Evolutionary conservation across 139 green algal species (phyloP), one percentile per base, ranked within the genome.

Genomic region (Asterochloris erici): DNA sequence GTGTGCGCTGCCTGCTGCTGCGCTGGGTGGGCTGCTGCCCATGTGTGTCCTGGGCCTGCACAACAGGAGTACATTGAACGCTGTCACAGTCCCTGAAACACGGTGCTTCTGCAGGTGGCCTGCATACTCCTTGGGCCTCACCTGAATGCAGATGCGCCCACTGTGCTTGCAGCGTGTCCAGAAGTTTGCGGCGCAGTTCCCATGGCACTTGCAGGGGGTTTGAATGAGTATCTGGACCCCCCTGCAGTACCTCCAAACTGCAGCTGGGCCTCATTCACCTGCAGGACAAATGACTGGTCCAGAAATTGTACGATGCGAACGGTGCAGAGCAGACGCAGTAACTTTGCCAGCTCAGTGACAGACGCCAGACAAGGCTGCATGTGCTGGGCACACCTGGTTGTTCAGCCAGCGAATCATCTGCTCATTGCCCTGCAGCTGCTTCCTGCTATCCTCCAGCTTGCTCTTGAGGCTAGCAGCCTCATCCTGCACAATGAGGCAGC

Each of bases 371-470:
- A 27, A 47, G 21, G 19, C 11, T 79, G 29, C 28, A n/a, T 66
- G 75, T 68, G 24, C 38, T 38, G 21, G 74, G 21, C 19, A 24
- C 47, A 97, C 91, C 90, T 97, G 95, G 63, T 91, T 90, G 87
- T 98, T 98, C 13, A 98, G 91, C 96, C 96, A 98, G 0, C 92
- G 84, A 38, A 98, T 98, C 94, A 98, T 97, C 84, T 98, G 90
- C 85, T 98, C 92, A 81, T 97, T 97, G 86, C 88, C 90, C 82
- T 94, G 81, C 84, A 96, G 87, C 88, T 96, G 90, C 84, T 79
- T 60, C 79, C 91, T 89, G 81, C 87, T 90, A n/a, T 98, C 95
- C 77, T 95, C 90, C 74, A 98, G 85, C 86, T 96, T 96, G 13
- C 70, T 78, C 21, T 84, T 83, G 80, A 96, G 88, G 68, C 93